Evolutionary conservation across 1,139 yeast genomes (phyloP), one percentile per base, ranked within the genome.

Genomic region (Taphrina wiesneri): DNA sequence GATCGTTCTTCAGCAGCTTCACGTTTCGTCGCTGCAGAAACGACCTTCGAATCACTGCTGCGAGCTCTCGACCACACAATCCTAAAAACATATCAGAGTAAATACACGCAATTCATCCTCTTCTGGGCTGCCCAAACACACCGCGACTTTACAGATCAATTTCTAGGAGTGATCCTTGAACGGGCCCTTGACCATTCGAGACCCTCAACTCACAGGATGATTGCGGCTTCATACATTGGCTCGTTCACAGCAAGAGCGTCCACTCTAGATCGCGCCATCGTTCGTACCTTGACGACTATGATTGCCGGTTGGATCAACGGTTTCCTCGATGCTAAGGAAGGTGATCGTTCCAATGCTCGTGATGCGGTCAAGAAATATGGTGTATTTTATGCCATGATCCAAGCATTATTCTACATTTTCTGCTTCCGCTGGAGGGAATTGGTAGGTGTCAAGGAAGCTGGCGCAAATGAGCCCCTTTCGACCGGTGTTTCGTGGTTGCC

Each of bases 181-280:
- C 84, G 88, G 52, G 90, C 96, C 1, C 86, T 93, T 74, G 77
- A 84, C 3, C 83, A 86, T 4, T 79, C 81, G 54, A 93, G 87
- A 74, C 82, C 85, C 30, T 79, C 86, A 66, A 95, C 90, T 68
- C 86, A 85, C 71, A 82, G 96, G 70, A 85, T 91, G 70, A 91
- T 91, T 77, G 88, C 97, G 3, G 83, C 92, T 83, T 98, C 93
- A 76, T 93, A 93, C 74, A 81, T 93, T 65, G 87, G 97, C 0
- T 90, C 97, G 2, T 93, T 87, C 74, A 85, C 93, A 69, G 96
- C 98, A 0, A 82, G 99, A 67, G 97, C 97, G 13, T 85, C 86
- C 71, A 83, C 83, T 51, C 79, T 93, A 39, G 81, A 90, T 0
- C 83, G 84, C 62, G 82, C 84, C 56, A 97, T 91, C 75, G 82